Evolutionary conservation across 768 basidiomycete genomes (phyloP), one percentile per base, ranked within the genome.

Genomic region (Rhodotorula kratochvilovae): DNA sequence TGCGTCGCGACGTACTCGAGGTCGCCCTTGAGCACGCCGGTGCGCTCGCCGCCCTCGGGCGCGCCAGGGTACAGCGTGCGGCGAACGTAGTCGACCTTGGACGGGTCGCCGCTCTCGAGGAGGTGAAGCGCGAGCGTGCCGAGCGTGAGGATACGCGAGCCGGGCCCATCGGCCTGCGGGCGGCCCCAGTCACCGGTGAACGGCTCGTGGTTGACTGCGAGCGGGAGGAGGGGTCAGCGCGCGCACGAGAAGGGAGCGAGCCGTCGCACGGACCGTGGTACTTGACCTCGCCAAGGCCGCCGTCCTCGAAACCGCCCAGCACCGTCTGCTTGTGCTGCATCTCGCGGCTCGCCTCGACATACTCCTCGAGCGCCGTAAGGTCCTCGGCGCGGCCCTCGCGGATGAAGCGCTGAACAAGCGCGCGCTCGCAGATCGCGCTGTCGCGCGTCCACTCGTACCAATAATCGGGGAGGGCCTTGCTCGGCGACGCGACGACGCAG

Each of bases 401-500:
- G 27, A 74, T 61, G 64, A 50, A 76, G 31, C 67, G 66, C 33
- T 76, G 35, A 16, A 77, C 59, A 42, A 77, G 53, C 12, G 67
- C 72, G n/a, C 73, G 55, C 67, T 72, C 66, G 55, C 72, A 70
- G 53, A 77, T 45, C 21, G 77, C 77, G 0, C 61, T 62, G 65
- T 77, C 77, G 36, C 77, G 57, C 0, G 77, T 76, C 77, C 77
- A 77, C 55, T 76, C 66, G 62, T 77, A 76, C 70, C 70, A 75
- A 55, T 77, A 77, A 50, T 77, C 67, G 15, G 77, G 77, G 23
- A 74, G 58, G 27, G 67, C 68, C 58, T 67, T 72, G 13, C 42
- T 51, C 19, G 77, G 77, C 0, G 55, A 60, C 3, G 77, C 77
- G 33, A 77, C 77, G 29, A 77, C 68, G 16, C 68, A 72, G 4